Evolutionary conservation across 305 asterid genomes (phyloP).

Genomic region (Solanum aculeatissimum): DNA sequence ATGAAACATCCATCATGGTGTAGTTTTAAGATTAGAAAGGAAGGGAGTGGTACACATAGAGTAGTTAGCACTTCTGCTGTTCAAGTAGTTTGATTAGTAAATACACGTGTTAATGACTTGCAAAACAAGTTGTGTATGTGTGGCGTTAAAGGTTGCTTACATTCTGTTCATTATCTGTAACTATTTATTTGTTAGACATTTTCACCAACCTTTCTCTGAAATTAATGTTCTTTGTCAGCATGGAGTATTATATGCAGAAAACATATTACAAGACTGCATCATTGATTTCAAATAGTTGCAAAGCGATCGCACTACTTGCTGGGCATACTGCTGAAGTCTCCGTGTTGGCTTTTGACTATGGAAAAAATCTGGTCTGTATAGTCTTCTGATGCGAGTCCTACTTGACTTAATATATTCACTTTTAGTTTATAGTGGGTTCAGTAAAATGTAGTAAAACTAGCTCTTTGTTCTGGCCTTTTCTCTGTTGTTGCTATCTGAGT

Average conservation of each 20-base stretch:
- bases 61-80: not conserved
- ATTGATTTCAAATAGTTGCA: conserved; percentile 90
- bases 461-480: not conserved
- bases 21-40: not conserved
- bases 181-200: not conserved
- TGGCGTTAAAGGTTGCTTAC: not conserved
- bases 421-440: not conserved
- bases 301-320: conserved; percentile 83
- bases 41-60: not conserved
- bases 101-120: not conserved
- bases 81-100: not conserved
- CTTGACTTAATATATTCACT: not conserved
- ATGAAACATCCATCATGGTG: not conserved
- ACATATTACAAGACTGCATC: conserved; percentile 97
- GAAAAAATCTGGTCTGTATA: conserved; percentile 75
- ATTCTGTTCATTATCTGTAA: not conserved
- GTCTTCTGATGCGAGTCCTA: not conserved
- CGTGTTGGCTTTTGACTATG: conserved; percentile 77
- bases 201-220: not conserved
- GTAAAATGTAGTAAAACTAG: not conserved
- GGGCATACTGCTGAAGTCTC: conserved; percentile 94
- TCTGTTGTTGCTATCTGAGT: not conserved
- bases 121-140: not conserved
- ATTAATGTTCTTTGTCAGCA: conserved; percentile 23
- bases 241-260: conserved; percentile 99